Percentiles rank a stretch among this genome's conserved stretches.
These are phyloP conservation scores for Lactarius trivialis DNA, from an alignment of 768 basidiomycete species.

Conservation along the genomic window DNA sequence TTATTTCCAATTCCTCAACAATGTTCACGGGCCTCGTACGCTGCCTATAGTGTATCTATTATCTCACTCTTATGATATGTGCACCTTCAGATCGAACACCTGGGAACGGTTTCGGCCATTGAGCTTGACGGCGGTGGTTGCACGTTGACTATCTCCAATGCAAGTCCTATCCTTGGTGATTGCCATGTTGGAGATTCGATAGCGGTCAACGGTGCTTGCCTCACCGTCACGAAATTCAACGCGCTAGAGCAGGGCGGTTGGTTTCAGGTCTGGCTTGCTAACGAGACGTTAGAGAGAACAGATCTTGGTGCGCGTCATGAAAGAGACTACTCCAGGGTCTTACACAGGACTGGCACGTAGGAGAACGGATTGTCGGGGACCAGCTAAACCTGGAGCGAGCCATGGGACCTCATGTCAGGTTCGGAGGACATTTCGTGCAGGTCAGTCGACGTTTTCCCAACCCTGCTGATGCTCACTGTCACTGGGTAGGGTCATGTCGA, in stretches of 20 bases:
- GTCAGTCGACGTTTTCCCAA: slow-evolving; percentile 35
- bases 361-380: slow-evolving; percentile 70
- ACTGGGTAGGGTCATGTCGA: slow-evolving; percentile 83
- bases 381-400: slow-evolving; percentile 91
- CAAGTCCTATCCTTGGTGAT: slow-evolving; percentile 71
- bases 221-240: slow-evolving; percentile 88
- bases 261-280: slow-evolving; percentile 94
- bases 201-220: slow-evolving; percentile 69
- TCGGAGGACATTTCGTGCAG: slow-evolving; percentile 98
- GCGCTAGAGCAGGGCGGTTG: slow-evolving; percentile 54
- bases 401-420: slow-evolving; percentile 84
- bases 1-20: slow-evolving; percentile 11
- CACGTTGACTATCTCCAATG: slow-evolving; percentile 68
- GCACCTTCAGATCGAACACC: slow-evolving; percentile 74
- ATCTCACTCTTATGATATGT: slow-evolving; percentile 5
- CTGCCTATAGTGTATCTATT: background rate
- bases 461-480: background rate
- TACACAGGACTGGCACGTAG: slow-evolving; percentile 34
- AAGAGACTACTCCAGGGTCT: background rate
- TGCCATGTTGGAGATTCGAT: slow-evolving; percentile 95
- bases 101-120: slow-evolving; percentile 67
- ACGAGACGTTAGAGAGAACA: slow-evolving; percentile 88
- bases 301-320: slow-evolving; percentile 61
- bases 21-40: slow-evolving; percentile 83
- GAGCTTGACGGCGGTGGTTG: slow-evolving; percentile 67